phyloP scores from a whole-genome alignment of 225 moss, liverwort and hornwort species.

The Asterella californica region DNA sequence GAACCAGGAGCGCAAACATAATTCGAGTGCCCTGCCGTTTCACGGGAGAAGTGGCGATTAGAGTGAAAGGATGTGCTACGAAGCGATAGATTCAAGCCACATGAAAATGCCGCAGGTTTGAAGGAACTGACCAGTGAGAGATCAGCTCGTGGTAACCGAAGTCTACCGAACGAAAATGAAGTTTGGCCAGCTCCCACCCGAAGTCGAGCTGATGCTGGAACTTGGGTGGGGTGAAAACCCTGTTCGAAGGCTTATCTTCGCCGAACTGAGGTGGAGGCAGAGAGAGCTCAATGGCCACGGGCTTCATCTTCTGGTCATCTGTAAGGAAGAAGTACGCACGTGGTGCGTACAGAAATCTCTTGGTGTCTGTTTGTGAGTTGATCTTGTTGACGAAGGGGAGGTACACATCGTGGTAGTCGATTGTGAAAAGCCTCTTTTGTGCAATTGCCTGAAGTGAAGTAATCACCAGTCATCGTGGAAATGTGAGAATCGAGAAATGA shows the following conservation, averaged over 20 bases:
- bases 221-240: slow-evolving; percentile 19
- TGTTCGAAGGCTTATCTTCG: neutral
- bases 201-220: slow-evolving; percentile 4
- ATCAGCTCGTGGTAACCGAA: slow-evolving; percentile 32
- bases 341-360: slow-evolving; percentile 38
- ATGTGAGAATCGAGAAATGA: neutral
- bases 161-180: slow-evolving; percentile 27
- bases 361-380: slow-evolving; percentile 25
- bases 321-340: slow-evolving; percentile 52
- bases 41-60: neutral
- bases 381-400: slow-evolving; percentile 51
- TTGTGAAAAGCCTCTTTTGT: slow-evolving; percentile 19
- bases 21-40: neutral
- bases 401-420: slow-evolving; percentile 39
- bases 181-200: slow-evolving; percentile 42
- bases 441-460: slow-evolving; percentile 16
- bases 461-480: no score
- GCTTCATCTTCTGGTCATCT: slow-evolving; percentile 41
- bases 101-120: neutral
- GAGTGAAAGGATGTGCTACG: neutral
- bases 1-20: neutral
- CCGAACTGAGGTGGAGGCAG: slow-evolving; percentile 24
- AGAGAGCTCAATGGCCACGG: slow-evolving; percentile 58
- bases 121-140: slow-evolving; percentile 34
- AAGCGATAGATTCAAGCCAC: neutral